A percentile compares a stretch with the other conserved stretches of the same genome.
Evolutionary conservation across 2,329 filamentous ascomycete species (phyloP).

Genomic region (Apiospora pterosperma): DNA sequence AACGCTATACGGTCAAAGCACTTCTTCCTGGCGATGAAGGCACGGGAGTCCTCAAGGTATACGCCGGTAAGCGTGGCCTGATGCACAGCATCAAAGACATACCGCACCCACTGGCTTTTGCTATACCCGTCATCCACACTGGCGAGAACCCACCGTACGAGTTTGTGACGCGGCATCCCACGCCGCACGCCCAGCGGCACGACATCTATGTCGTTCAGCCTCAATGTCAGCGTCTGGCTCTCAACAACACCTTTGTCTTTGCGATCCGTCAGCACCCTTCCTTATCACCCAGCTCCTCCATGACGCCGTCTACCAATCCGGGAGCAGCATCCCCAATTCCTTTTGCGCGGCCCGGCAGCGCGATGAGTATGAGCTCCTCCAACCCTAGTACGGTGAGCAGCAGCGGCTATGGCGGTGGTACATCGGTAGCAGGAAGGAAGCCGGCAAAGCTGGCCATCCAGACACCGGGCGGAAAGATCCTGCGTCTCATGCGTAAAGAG

Average conservation of each 20-base stretch:
- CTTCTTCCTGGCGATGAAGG: slow-evolving; percentile 89
- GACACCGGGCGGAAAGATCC: slow-evolving; percentile 89
- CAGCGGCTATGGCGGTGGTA: slow-evolving; percentile 35
- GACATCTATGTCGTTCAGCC: slow-evolving; percentile 97
- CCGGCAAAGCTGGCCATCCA: slow-evolving; percentile 96
- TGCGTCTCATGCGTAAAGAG: slow-evolving; percentile 79
- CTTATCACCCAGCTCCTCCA: slow-evolving; percentile 25
- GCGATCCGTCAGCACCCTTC: slow-evolving; percentile 90
- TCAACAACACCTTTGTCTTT: slow-evolving; percentile 98
- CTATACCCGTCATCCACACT: slow-evolving; percentile 84
- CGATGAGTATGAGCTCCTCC: slow-evolving; percentile 62
- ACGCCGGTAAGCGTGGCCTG: slow-evolving; percentile 87
- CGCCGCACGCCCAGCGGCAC: slow-evolving; percentile 93
- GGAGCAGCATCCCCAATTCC: slow-evolving; percentile 56
- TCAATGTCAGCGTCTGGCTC: slow-evolving; percentile 80
- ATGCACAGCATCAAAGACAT: slow-evolving; percentile 99
- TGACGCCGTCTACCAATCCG: slow-evolving; percentile 45
- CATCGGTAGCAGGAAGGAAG: slow-evolving; percentile 57
- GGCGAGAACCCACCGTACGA: slow-evolving; percentile 94
- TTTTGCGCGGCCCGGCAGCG: slow-evolving; percentile 57
- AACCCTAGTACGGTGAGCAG: slow-evolving; percentile 53
- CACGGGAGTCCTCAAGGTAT: slow-evolving; percentile 82
- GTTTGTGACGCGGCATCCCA: slow-evolving; percentile 89
- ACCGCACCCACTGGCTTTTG: slow-evolving; percentile 84
- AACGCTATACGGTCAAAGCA: slow-evolving; percentile 91